Percentiles rank a stretch among this genome's conserved stretches.
phyloP scores from a whole-genome alignment of 1,284 basidiomycete species.

The Pholiota adiposa region DNA sequence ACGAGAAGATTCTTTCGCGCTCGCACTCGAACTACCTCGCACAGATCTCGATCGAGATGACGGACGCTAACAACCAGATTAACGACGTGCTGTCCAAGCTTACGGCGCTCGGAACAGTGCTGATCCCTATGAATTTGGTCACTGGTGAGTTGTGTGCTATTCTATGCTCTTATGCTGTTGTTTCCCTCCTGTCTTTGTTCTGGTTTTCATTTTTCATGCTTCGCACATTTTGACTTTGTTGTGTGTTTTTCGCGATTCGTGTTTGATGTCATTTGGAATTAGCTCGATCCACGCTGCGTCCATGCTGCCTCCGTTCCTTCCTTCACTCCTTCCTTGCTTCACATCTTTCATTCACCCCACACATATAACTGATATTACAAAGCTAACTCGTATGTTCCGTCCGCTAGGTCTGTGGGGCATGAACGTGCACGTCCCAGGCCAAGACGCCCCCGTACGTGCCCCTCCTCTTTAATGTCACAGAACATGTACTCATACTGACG shows the following conservation, averaged over 20 bases:
- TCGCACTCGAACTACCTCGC: conserved; percentile 99
- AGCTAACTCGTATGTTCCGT: neutral
- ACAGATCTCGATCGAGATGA: conserved; percentile 99
- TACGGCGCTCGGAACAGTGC: conserved; percentile 96
- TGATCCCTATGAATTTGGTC: conserved; percentile 96
- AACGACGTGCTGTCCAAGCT: conserved; percentile 99
- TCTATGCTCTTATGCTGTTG: neutral
- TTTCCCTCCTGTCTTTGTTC: conserved; percentile 11
- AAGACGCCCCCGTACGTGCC: conserved; percentile 53
- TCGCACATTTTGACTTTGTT: neutral
- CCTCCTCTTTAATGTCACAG: neutral
- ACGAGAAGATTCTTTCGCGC: conserved; percentile 97
- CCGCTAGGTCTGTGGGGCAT: conserved; percentile 79
- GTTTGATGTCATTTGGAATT: neutral
- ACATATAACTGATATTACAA: neutral
- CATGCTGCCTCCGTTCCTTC: neutral
- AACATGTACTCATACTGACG: neutral
- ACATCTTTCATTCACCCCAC: neutral
- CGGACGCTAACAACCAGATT: conserved; percentile 99
- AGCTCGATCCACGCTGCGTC: neutral
- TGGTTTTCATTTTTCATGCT: neutral
- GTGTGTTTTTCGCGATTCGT: neutral
- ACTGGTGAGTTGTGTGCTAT: conserved; percentile 60
- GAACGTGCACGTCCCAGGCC: conserved; percentile 92
- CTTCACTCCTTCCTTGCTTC: neutral